Conservation (phyloP, 23 red algal genomes). For the Gracilaria gracilis region DNA sequence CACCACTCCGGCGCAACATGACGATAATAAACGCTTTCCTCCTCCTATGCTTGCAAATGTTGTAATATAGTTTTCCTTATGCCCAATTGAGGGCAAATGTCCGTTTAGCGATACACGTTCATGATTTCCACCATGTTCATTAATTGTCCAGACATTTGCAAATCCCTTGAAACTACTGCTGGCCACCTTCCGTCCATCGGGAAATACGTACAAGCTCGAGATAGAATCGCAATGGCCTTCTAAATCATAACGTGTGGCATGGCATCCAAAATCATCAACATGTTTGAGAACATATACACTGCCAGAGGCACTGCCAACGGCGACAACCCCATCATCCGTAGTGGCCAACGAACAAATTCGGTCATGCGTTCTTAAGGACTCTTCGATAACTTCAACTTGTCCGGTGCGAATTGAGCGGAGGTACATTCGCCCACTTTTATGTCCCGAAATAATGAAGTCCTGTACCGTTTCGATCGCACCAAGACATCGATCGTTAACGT, state of each 20-base stretch:
- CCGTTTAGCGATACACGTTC: constrained; percentile 56
- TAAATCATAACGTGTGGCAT: constrained; percentile 23
- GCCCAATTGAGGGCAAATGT: constrained; percentile 50
- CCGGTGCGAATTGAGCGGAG: constrained; percentile 47
- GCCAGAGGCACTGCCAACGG: constrained; percentile 37
- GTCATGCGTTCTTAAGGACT: neutral
- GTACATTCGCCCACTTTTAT: constrained; percentile 52
- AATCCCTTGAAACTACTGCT: constrained; percentile 62
- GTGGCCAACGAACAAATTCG: constrained; percentile 24
- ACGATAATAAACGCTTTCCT: constrained; percentile 51
- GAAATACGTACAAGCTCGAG: constrained; percentile 39
- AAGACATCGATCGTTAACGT: constrained; percentile 17
- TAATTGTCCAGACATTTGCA: constrained; percentile 47
- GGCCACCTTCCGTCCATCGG: constrained; percentile 46
- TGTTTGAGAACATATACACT: constrained; percentile 32
- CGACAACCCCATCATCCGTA: constrained; percentile 50
- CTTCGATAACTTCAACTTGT: constrained; percentile 27
- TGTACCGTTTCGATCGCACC: constrained; percentile 45
- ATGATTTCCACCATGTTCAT: neutral
- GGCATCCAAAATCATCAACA: constrained; percentile 44
- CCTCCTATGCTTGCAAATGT: constrained; percentile 65
- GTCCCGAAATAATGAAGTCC: constrained; percentile 48
- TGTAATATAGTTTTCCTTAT: constrained; percentile 71
- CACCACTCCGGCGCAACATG: constrained; percentile 60
- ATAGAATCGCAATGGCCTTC: constrained; percentile 54